Evolutionary conservation across 2,329 filamentous ascomycete genomes (phyloP).

Genomic region (Paraphaeosphaeria sporulosa): DNA sequence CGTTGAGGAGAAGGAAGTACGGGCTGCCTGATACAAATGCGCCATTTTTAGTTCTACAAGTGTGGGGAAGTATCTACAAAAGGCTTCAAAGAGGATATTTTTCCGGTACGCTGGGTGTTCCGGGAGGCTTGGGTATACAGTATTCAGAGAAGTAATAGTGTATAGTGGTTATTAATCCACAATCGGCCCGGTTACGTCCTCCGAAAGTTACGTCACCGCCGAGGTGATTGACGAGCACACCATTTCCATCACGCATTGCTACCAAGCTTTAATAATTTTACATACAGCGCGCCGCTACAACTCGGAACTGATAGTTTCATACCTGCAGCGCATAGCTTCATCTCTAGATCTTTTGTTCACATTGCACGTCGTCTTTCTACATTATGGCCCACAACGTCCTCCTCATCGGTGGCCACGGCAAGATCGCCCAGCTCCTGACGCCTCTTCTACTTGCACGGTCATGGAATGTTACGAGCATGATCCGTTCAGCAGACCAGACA

Average conservation of each 20-base stretch:
- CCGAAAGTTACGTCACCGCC: slow-evolving; percentile 2
- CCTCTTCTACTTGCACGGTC: slow-evolving; percentile 76
- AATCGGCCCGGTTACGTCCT: slow-evolving; percentile 1
- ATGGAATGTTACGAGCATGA: slow-evolving; percentile 80
- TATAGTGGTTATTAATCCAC: not conserved
- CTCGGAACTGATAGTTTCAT: too few relatives aligned
- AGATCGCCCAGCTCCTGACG: slow-evolving; percentile 76
- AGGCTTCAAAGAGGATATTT: too few relatives aligned
- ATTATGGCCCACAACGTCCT: slow-evolving; percentile 60
- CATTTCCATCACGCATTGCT: slow-evolving; percentile 1
- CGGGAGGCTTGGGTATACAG: too few relatives aligned
- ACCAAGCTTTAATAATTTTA: not conserved
- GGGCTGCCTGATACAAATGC: too few relatives aligned
- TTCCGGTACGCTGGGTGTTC: too few relatives aligned
- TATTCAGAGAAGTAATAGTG: too few relatives aligned
- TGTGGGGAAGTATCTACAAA: too few relatives aligned
- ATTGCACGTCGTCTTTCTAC: not conserved
- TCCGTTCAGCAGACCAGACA: slow-evolving; percentile 75
- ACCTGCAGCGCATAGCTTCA: too few relatives aligned
- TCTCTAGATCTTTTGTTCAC: not conserved
- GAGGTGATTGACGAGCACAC: not conserved
- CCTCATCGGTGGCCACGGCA: slow-evolving; percentile 82
- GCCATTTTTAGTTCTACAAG: too few relatives aligned
- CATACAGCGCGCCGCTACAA: not conserved
- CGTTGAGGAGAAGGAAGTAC: too few relatives aligned